Evolutionary conservation across 768 basidiomycete species (phyloP).

Genomic region (Serendipita sp.): DNA sequence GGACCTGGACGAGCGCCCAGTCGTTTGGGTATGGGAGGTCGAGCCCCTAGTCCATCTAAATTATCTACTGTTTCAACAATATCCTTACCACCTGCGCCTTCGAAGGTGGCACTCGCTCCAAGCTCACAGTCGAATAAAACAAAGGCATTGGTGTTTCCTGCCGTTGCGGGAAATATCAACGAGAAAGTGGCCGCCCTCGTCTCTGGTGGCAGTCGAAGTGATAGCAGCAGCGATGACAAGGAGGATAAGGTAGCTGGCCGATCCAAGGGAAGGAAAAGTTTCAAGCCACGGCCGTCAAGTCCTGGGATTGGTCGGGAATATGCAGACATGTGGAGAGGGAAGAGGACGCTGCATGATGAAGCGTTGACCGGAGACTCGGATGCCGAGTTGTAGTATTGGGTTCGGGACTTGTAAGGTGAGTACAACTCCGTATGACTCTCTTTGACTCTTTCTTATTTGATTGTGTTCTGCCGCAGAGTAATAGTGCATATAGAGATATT

Average conservation of each 20-base stretch:
- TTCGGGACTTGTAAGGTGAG: too few relatives aligned
- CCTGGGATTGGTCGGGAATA: not conserved
- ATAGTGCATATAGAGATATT: too few relatives aligned
- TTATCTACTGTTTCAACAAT: not conserved
- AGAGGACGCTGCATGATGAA: not conserved
- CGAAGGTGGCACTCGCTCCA: not conserved
- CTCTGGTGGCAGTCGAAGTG: not conserved
- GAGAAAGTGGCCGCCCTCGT: too few relatives aligned
- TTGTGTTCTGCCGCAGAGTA: too few relatives aligned
- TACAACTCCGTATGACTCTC: too few relatives aligned
- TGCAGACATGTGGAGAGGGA: not conserved
- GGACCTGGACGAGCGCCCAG: not conserved
- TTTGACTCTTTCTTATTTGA: too few relatives aligned
- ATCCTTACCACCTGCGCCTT: not conserved
- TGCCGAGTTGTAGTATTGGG: too few relatives aligned
- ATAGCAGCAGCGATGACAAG: not conserved
- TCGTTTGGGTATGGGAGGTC: not conserved
- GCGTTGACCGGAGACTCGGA: conserved; percentile 9
- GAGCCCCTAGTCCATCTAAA: not conserved
- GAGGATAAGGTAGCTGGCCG: not conserved
- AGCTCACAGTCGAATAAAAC: not conserved
- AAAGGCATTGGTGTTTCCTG: not conserved
- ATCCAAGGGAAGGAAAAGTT: conserved; percentile 48
- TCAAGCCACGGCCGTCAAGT: conserved; percentile 47
- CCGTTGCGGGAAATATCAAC: not conserved